phyloP scores from a whole-genome alignment of 75 land plant genomes.

The Pinus albicaulis region DNA sequence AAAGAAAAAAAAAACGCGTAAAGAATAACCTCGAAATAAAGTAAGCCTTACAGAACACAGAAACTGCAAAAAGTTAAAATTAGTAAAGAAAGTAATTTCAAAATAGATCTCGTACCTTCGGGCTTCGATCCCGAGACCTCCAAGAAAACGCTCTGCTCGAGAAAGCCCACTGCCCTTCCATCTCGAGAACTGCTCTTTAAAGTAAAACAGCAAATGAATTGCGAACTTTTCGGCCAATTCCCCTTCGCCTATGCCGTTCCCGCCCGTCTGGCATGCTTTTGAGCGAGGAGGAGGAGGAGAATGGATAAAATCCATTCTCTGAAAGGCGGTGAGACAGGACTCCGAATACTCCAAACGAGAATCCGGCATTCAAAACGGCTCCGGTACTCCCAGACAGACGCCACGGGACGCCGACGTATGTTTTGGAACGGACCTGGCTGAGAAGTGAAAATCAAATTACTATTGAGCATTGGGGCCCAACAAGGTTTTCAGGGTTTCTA shows the following conservation, averaged over 20 bases:
- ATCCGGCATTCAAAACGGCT: not conserved
- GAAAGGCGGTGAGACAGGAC: conserved; percentile 3
- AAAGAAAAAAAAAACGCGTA: not conserved
- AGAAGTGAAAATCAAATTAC: not conserved
- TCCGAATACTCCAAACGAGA: not conserved
- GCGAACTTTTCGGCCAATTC: not conserved
- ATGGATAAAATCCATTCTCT: conserved; percentile 2
- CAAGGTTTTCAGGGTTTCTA: too few relatives aligned
- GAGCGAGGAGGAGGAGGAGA: not conserved
- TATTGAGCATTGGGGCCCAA: not conserved
- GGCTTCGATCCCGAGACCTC: conserved; percentile 10
- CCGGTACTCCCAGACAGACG: conserved; percentile 1
- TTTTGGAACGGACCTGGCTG: not conserved
- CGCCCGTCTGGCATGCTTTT: not conserved
- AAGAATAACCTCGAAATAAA: not conserved
- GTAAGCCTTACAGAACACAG: not conserved
- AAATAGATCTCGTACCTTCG: not conserved
- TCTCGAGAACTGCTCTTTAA: conserved; percentile 5
- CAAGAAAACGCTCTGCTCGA: conserved; percentile 5
- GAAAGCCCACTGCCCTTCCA: not conserved
- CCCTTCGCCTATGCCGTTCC: not conserved
- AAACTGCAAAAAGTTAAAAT: not conserved
- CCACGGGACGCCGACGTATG: not conserved
- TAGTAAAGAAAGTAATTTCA: not conserved
- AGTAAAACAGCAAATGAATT: not conserved